These are phyloP conservation scores for Penicillium sp. DNA, from an alignment of 2,329 filamentous ascomycete genomes.

Conservation along the genomic window DNA sequence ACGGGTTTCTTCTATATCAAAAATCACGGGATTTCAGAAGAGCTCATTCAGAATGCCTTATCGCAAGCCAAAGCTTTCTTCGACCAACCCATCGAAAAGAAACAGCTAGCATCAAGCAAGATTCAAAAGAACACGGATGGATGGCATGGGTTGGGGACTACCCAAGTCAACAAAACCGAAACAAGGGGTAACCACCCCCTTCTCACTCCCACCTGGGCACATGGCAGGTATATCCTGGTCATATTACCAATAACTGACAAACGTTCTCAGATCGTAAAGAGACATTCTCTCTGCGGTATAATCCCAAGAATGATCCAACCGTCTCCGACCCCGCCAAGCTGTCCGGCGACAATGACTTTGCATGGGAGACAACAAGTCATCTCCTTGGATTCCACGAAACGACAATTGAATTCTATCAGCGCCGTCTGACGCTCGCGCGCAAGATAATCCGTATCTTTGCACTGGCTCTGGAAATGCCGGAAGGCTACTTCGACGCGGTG, in stretches of 20 bases:
- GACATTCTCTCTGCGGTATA: slow-evolving; percentile 53
- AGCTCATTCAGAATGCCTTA: slow-evolving; percentile 20
- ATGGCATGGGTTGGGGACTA: slow-evolving; percentile 36
- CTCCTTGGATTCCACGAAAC: slow-evolving; percentile 35
- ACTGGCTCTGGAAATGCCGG: slow-evolving; percentile 53
- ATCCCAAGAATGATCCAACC: slow-evolving; percentile 52
- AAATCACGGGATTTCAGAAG: slow-evolving; percentile 48
- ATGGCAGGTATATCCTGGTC: not conserved
- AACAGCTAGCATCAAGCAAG: slow-evolving; percentile 37
- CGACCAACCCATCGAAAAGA: slow-evolving; percentile 45
- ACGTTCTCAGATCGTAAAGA: slow-evolving; percentile 49
- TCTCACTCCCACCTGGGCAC: not conserved
- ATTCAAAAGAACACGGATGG: slow-evolving; percentile 50
- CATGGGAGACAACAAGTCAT: slow-evolving; percentile 53
- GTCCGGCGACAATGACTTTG: slow-evolving; percentile 51
- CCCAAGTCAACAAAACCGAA: slow-evolving; percentile 33
- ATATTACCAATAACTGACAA: not conserved
- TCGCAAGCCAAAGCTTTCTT: slow-evolving; percentile 44
- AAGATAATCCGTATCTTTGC: slow-evolving; percentile 55
- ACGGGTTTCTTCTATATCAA: slow-evolving; percentile 58
- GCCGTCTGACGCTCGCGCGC: slow-evolving; percentile 49
- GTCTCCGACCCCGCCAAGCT: slow-evolving; percentile 42
- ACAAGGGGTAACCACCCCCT: slow-evolving; percentile 39
- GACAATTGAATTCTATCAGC: slow-evolving; percentile 23
- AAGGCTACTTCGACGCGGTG: slow-evolving; percentile 56